phyloP scores from a whole-genome alignment of 805 yeast species.

The Saturnispora gosingensis region DNA sequence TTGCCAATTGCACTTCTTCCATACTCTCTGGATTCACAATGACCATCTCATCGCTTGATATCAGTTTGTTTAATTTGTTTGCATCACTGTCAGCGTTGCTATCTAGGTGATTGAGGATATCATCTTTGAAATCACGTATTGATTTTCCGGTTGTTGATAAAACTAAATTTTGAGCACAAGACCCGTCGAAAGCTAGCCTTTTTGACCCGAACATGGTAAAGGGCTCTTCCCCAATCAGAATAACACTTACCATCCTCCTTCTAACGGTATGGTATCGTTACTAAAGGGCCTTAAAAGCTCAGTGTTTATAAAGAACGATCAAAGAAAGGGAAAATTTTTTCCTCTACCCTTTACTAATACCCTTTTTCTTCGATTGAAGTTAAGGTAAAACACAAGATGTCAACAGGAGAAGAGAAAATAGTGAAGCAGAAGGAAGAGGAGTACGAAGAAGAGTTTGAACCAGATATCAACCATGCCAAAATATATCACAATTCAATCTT shows the following conservation, averaged over 20 bases:
- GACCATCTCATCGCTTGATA: background rate
- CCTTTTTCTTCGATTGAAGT: background rate
- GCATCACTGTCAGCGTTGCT: background rate
- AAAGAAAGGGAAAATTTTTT: background rate
- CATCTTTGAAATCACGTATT: background rate
- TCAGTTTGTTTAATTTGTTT: background rate
- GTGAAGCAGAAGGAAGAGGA: background rate
- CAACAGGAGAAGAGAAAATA: background rate
- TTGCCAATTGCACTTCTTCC: background rate
- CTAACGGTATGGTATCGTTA: background rate
- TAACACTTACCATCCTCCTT: background rate
- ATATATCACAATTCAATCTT: constrained; percentile 1
- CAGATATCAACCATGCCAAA: background rate
- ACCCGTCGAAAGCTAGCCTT: background rate
- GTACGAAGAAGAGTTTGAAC: background rate
- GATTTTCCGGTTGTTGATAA: background rate
- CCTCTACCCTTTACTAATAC: background rate
- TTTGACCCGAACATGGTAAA: background rate
- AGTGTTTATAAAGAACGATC: background rate
- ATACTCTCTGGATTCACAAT: background rate
- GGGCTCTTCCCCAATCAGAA: background rate
- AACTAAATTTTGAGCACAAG: background rate
- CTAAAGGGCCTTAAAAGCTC: background rate
- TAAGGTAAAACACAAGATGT: background rate
- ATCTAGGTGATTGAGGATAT: background rate